Evolutionary conservation across 2,329 filamentous ascomycete species (phyloP).

Genomic region (Elsinoe batatas): DNA sequence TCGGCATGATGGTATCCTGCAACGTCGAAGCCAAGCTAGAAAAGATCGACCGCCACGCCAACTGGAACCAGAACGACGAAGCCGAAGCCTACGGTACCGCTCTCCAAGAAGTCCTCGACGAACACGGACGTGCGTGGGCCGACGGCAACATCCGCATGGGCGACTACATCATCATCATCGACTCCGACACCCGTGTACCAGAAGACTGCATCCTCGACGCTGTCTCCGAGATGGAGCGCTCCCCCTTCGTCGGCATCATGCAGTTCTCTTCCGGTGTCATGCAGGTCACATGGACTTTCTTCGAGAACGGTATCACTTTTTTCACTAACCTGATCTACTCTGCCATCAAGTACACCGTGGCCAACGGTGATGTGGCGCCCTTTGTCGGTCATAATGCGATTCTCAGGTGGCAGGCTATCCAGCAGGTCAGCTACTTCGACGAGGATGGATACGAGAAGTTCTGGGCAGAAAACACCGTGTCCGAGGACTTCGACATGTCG

Average conservation of each 20-base stretch:
- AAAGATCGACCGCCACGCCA: constrained; percentile 27
- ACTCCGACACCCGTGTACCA: constrained; percentile 61
- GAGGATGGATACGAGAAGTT: constrained; percentile 54
- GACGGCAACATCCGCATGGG: constrained; percentile 52
- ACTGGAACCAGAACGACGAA: constrained; percentile 30
- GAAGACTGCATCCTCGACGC: constrained; percentile 58
- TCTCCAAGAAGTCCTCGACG: constrained; percentile 42
- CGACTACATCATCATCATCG: constrained; percentile 57
- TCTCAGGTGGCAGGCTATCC: constrained; percentile 57
- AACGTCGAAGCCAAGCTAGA: constrained; percentile 52
- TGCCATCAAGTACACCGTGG: constrained; percentile 59
- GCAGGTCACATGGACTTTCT: constrained; percentile 62
- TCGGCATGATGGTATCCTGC: constrained; percentile 51
- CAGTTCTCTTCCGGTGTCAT: constrained; percentile 67
- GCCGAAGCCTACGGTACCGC: constrained; percentile 40
- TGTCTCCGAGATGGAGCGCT: constrained; percentile 61
- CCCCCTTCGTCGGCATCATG: constrained; percentile 59
- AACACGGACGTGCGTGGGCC: constrained; percentile 48
- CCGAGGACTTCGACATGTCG: constrained; percentile 69
- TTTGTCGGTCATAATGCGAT: constrained; percentile 74
- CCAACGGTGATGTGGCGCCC: constrained; percentile 61
- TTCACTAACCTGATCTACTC: constrained; percentile 73
- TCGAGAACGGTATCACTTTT: constrained; percentile 68
- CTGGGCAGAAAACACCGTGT: constrained; percentile 68
- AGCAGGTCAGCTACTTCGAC: constrained; percentile 47